These are phyloP conservation scores for Guillardia theta DNA, from an alignment of 78 protist species.

Conservation along the genomic window DNA sequence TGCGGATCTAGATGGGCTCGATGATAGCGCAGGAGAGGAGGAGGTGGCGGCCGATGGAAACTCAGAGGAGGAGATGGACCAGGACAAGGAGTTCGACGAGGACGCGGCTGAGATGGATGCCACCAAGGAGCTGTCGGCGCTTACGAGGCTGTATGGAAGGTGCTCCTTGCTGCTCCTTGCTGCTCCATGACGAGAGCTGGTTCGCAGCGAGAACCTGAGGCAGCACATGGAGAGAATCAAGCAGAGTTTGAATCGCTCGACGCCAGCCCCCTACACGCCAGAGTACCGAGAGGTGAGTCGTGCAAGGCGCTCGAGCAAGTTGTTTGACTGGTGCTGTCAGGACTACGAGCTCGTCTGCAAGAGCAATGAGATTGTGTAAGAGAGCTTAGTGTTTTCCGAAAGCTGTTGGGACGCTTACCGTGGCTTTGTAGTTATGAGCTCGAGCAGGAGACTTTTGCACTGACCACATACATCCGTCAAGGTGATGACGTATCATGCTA, in stretches of 20 bases:
- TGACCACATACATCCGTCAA: background rate
- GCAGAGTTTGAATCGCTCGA: background rate
- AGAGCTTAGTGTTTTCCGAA: no score
- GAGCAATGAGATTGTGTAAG: background rate
- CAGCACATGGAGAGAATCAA: background rate
- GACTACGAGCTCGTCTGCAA: background rate
- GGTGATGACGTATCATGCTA: no score
- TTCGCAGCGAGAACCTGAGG: background rate
- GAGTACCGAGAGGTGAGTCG: background rate
- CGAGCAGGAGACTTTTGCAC: background rate
- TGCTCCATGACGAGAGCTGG: no score
- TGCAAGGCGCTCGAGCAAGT: no score
- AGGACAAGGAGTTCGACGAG: slow-evolving; percentile 36
- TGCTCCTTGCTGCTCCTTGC: no score
- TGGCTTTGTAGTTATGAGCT: no score
- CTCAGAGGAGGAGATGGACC: background rate
- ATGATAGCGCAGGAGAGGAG: slow-evolving; percentile 37
- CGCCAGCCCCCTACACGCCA: background rate
- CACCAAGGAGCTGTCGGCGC: background rate
- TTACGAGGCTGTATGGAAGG: background rate
- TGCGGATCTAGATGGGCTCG: slow-evolving; percentile 33
- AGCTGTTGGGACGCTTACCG: background rate
- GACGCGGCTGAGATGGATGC: background rate
- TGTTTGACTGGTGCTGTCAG: no score
- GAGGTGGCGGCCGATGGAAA: background rate